Evolutionary conservation across 1,139 yeast species (phyloP), one percentile per base, ranked within the genome.

Genomic region (Entelexis sorbosivorans): DNA sequence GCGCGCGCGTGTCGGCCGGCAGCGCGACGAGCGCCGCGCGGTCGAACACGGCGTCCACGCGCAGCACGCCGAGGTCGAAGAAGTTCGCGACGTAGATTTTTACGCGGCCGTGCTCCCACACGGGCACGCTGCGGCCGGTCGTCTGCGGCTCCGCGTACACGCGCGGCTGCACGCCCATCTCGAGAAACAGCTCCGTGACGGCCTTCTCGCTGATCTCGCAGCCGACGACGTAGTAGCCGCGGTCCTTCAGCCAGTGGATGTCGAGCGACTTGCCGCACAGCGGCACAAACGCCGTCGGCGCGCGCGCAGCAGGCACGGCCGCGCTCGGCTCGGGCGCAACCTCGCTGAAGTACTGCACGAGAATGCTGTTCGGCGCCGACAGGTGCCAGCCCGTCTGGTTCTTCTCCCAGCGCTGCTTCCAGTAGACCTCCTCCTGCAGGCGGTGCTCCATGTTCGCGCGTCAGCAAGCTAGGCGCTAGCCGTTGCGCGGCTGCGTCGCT

Each of bases 11-110:
- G 19, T 13, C 14, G 14, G 45, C 42, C 3, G 58, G 58, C 32
- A 55, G 36, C 2, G 58, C 58, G 11, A 54, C 55, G 5, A 55
- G 50, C 14, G 58, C 54, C 1, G 57, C 58, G n/a, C 58, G 52
- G 35, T 55, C 58, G 24, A 36, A 55, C 19, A 55, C 54, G 14
- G 53, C 56, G 33, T 29, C 43, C 14, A 54, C 52, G 35, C 38
- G 28, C 14, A 48, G 31, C 6, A 16, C 17, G 9, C 38, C 49
- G 19, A 54, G 33, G 20, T 55, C 52, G 28, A 54, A 54, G 36
- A 54, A 35, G 40, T 55, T 48, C 31, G 52, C 53, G 10, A 17
- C 40, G 28, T 36, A 51, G 7, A 55, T 33, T 35, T 31, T 39
- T 35, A 46, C 28, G n/a, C n/a, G 24, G 4, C 9, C 42, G 19